Conservation (phyloP, 106 monocot genomes). For the Acorus gramineus region DNA sequence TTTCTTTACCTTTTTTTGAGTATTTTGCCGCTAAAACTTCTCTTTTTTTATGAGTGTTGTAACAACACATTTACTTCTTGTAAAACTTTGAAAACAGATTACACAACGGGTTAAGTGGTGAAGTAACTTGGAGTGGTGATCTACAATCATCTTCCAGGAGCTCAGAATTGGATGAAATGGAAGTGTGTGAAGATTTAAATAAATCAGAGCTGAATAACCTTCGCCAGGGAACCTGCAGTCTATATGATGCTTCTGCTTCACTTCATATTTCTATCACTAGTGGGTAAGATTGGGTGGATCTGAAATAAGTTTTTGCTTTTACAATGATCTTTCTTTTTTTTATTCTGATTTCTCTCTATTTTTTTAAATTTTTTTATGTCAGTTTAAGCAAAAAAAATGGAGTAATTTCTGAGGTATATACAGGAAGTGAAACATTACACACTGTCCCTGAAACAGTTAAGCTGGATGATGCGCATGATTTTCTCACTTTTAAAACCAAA, state of each 20-base stretch:
- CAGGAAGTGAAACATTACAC: no score
- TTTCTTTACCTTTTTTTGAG: not conserved
- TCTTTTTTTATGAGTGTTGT: not conserved
- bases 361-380: no score
- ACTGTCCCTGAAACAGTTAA: no score
- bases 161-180: slow-evolving; percentile 15
- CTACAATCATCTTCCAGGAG: not conserved
- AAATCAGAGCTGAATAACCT: slow-evolving; percentile 7
- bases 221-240: slow-evolving; percentile 2
- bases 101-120: not conserved
- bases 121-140: not conserved
- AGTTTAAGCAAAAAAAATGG: no score
- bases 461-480: no score
- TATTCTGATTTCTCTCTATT: no score
- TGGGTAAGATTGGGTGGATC: slow-evolving; percentile 4
- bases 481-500: no score
- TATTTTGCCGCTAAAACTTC: not conserved
- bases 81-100: no score
- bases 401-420: no score
- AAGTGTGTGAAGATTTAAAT: slow-evolving; percentile 8
- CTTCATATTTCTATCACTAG: slow-evolving; percentile 3
- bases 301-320: not conserved
- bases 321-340: not conserved
- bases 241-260: slow-evolving; percentile 2
- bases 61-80: no score